Evolutionary conservation across 768 basidiomycete genomes (phyloP).

Genomic region (Pisolithus marmoratus): DNA sequence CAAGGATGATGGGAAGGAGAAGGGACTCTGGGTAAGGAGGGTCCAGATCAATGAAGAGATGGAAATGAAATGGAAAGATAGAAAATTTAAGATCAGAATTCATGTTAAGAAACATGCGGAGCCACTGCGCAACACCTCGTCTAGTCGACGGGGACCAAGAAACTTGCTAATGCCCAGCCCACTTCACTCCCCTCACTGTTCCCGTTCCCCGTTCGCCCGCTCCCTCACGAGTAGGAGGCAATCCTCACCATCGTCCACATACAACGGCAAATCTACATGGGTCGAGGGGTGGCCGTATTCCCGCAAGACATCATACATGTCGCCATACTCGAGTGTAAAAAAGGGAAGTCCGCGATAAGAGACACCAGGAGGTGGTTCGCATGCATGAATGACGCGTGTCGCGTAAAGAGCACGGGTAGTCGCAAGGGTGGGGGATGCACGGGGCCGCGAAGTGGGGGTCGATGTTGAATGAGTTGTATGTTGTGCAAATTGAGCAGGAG

Average conservation of each 20-base stretch:
- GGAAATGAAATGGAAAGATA: neutral
- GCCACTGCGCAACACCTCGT: neutral
- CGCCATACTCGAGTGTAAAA: conserved; percentile 60
- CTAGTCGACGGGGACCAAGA: conserved; percentile 56
- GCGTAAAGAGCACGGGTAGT: conserved; percentile 51
- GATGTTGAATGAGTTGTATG: conserved; percentile 12
- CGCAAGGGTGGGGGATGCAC: conserved; percentile 19
- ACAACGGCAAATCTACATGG: conserved; percentile 67
- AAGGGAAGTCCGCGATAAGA: conserved; percentile 73
- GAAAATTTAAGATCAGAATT: neutral
- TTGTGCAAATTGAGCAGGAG: conserved; percentile 13
- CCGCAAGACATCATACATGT: conserved; percentile 61
- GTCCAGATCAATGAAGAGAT: neutral
- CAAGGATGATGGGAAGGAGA: neutral
- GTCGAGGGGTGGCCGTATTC: conserved; percentile 77
- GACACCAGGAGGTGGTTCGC: conserved; percentile 56
- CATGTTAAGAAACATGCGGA: neutral
- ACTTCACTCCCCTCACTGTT: conserved; percentile 37
- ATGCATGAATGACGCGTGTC: conserved; percentile 65
- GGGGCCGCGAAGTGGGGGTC: conserved; percentile 7
- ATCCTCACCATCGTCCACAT: conserved; percentile 73
- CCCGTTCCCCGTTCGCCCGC: conserved; percentile 17
- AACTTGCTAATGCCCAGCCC: conserved; percentile 82
- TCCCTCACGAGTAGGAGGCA: conserved; percentile 72
- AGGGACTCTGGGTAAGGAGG: neutral